Conservation (phyloP, 805 yeast species). For the Teunomyces pallodes region DNA sequence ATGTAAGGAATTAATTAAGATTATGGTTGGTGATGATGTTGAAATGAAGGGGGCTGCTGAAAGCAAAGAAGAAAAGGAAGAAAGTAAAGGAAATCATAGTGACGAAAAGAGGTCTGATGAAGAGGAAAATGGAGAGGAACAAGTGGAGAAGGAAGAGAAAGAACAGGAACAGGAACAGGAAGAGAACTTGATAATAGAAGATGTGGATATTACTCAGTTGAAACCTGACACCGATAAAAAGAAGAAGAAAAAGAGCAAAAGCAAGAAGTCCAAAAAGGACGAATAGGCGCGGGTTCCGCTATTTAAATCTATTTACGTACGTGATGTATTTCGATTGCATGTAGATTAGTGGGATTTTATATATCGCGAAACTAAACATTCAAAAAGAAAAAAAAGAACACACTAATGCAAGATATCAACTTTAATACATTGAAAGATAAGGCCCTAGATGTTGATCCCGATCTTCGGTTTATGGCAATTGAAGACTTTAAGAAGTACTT, state of each 20-base stretch:
- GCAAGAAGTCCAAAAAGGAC: neutral
- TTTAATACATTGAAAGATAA: constrained; percentile 35
- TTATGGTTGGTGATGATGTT: constrained; percentile 34
- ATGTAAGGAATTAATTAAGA: constrained; percentile 35
- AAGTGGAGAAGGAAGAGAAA: constrained; percentile 11
- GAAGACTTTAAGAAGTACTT: constrained; percentile 60
- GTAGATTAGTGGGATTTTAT: neutral
- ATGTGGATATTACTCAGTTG: constrained; percentile 6
- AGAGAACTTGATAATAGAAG: constrained; percentile 9
- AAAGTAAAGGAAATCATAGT: constrained; percentile 9
- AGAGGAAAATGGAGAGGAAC: constrained; percentile 5
- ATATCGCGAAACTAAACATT: neutral
- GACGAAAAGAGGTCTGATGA: constrained; percentile 8
- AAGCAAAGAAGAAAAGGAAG: constrained; percentile 8
- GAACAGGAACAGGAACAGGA: constrained; percentile 13
- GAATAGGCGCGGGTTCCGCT: neutral
- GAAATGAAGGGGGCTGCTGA: constrained; percentile 26
- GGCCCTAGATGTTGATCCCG: constrained; percentile 71
- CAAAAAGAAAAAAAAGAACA: neutral
- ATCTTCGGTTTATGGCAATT: constrained; percentile 80
- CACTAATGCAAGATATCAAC: constrained; percentile 24
- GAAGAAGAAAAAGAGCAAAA: constrained; percentile 7
- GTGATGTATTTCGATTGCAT: neutral
- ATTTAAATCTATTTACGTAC: too few species aligned
- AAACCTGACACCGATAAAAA: constrained; percentile 5